Percentiles rank a stretch among this genome's conserved stretches.
These are phyloP conservation scores for Rhizophora mangle DNA, from an alignment of 345 rosid species.

Conservation along the genomic window DNA sequence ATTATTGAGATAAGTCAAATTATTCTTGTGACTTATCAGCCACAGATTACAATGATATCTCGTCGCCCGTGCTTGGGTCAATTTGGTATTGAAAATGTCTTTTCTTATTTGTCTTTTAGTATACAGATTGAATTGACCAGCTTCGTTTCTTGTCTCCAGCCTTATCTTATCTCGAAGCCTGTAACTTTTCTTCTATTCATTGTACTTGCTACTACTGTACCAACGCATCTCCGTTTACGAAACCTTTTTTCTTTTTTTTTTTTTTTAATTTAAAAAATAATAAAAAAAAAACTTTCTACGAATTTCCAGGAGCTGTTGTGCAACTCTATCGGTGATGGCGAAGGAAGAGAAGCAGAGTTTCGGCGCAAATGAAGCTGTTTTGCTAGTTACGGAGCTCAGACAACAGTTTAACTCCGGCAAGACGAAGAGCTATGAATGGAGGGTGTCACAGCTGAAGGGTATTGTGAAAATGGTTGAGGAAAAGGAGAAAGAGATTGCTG, in stretches of 20 bases:
- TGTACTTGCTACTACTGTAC: too few species aligned
- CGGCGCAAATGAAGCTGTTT: constrained; percentile 40
- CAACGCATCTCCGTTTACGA: too few species aligned
- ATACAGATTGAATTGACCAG: too few species aligned
- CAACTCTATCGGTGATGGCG: constrained; percentile 11
- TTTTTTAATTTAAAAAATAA: too few species aligned
- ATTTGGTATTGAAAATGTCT: too few species aligned
- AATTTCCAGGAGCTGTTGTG: constrained; percentile 25
- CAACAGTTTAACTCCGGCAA: constrained; percentile 48
- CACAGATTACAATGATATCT: too few species aligned
- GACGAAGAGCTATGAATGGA: constrained; percentile 80
- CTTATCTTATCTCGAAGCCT: constrained; percentile 1
- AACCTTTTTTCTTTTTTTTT: too few species aligned
- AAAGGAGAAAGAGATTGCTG: constrained; percentile 48
- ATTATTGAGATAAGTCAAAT: too few species aligned
- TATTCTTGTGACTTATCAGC: too few species aligned
- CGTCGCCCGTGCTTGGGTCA: too few species aligned
- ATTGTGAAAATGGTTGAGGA: constrained; percentile 62
- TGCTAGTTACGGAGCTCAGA: constrained; percentile 47
- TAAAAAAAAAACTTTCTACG: background rate
- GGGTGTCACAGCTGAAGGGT: constrained; percentile 58
- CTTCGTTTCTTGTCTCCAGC: background rate
- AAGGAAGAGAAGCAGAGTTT: constrained; percentile 31
- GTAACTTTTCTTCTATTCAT: background rate
- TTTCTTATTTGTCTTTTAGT: too few species aligned